Base-by-base conservation (phyloP, 352 stramenopile species). In the Pythium grandisporangium region DNA sequence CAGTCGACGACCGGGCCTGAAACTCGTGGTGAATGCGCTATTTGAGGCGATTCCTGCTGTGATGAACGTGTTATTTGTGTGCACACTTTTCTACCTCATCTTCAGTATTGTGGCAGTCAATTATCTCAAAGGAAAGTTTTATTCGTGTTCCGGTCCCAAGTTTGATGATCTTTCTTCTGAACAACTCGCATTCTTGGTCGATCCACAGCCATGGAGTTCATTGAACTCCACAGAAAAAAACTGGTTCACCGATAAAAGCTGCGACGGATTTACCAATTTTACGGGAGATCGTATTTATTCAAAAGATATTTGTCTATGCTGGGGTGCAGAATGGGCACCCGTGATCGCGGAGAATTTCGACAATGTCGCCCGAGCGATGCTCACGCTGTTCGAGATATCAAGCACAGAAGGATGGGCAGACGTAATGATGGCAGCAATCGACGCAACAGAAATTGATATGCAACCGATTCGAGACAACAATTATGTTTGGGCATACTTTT, bases 51-150 rank as follows among this genome's bases (percentile, higher is more conserved):
- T 97, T n/a, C 88, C 84, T 1, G 66, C 69, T 14, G 84, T 97
- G 7, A 54, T 90, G 4, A 96, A 96, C 55, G 76, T 96, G 3
- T 48, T 93, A 3, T 71, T 96, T 39, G 64, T 98, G 2, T 97
- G 84, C 39, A 66, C 84, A 32, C 63, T 98, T 0, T 95, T 97
- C 50, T 96, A 95, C 43, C 66, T 98, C 20, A 95, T 98, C 35
- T 98, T 98, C 67, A 93, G 85, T 45, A 97, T 98, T 44, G 67
- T 98, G 43, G 77, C 85, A 4, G 87, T 98, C 0, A 95, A 88
- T 29, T 97, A 97, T 49, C 64, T 98, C 36, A 97, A 97, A 58
- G 93, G 91, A 3, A 68, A 61, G 1, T 88, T 97, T 56, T 78
- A 87, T 47, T 34, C 57, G 1, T 98, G 92, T 59, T 45, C 63